Base-by-base conservation (phyloP, 192 early-diverging fungal species). In the Entomortierella chlamydospora region DNA sequence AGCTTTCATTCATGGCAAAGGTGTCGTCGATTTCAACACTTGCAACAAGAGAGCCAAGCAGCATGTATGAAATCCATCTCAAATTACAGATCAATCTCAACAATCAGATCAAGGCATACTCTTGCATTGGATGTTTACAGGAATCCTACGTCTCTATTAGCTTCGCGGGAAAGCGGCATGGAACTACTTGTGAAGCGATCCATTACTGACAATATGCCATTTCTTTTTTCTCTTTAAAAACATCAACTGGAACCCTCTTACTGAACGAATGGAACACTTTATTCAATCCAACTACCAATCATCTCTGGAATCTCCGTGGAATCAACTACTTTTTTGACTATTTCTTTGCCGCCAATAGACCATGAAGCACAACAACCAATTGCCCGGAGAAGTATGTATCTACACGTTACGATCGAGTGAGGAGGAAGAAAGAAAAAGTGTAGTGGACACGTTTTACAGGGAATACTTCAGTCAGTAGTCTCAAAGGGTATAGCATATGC, bases 341-440 rank as follows among this genome's bases (percentile, higher is more conserved):
- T n/a, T n/a, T n/a, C n/a, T n/a, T 56, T 67, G 41, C 15, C 8
- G 7, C 37, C 20, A 28, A 66, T 63, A 79, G 76, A 79, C 67
- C 67, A 79, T 79, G 76, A 79, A 79, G 76, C 76, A 79, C 76
- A 79, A 79, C 76, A 79, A 79, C 68, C 67, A 70, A 70, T 79
- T 79, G 76, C 76, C 76, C 68, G 76, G 76, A 79, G 63, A 79
- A 54, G 76, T 79, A 68, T 56, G 76, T 79, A 70, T 65, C 34
- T 37, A 37, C 50, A 51, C 20, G 25, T 51, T 25, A 12, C 20
- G 25, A 51, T 23, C n/a, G 10, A 51, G 15, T 25, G 20, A 18
- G 13, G 45, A 20, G 45, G 50, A 51, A 51, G 4, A 18, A 51
- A 10, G 34, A 37, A 10, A 37, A 37, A 10, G 10, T 37, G 34